Base-by-base conservation (phyloP, 1,284 basidiomycete species). In the Ceratobasidium sp. region DNA sequence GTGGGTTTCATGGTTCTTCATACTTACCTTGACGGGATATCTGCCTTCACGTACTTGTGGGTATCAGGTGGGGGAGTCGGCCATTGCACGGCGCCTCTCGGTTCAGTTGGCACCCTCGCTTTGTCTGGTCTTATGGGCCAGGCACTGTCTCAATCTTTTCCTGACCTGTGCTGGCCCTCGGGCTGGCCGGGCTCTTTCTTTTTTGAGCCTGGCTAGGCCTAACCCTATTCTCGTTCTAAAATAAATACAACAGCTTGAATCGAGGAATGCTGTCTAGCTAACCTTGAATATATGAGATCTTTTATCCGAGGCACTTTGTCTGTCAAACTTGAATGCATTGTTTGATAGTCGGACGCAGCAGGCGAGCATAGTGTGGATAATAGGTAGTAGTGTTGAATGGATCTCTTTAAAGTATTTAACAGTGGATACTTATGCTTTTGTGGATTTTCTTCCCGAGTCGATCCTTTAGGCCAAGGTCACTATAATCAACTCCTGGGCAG, bases 131-230 rank as follows among this genome's bases (percentile, higher is more conserved):
- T 43, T 48, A 28, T 50, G 60, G 45, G 60, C 60, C 43, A 64
- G 60, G 60, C 60, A 64, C 45, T 50, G 60, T 64, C 60, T 64
- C 60, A 64, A 64, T 64, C 41, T 64, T 64, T 64, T 64, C 60
- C 60, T 48, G 43, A 50, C 43, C 45, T 64, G 43, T 28, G 60
- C 60, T 64, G 60, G 60, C 60, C 60, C 45, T 64, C 60, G 60
- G 60, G 60, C 60, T 64, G 60, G 60, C 45, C 60, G 60, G 60
- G 60, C 60, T 64, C 60, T 50, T 30, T 50, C 30, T 50, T 34
- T 34, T 48, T 50, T 64, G 9, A 3, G 23, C n/a, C 14, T 30
- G 23, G 26, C 60, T 26, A 34, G 60, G 60, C 60, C 60, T 64
- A 64, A 64, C 60, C 60, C 60, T 50, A 64, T 34, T 9, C 45